Evolutionary conservation across 805 yeast genomes (phyloP), one percentile per base, ranked within the genome.

Genomic region (Myxozyma udenii): DNA sequence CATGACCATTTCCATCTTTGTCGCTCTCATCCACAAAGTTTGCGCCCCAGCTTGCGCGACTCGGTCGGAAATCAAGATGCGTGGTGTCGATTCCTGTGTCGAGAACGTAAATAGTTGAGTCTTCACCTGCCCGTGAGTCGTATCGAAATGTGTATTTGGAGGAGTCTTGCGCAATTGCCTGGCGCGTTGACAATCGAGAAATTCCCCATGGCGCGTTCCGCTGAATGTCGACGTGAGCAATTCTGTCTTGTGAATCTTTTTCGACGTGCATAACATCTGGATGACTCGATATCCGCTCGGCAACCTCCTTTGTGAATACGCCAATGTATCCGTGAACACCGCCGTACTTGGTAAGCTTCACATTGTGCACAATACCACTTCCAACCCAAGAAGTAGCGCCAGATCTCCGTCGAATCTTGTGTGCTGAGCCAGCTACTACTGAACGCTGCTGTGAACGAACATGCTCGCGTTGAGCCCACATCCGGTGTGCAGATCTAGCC

Each of bases 1-100:
- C 96, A 71, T 89, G 96, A 48, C 96, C 96, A 64, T 87, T 85
- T 47, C 88, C 93, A 68, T 90, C 96, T 40, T 75, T 64, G 61
- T 83, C 88, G 48, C 76, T 77, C 62, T 81, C 87, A 46, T 69
- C 62, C 61, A 95, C 95, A 60, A 87, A 75, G 51, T 95, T 87
- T 45, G 82, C 77, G 61, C 95, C 95, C 95, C 95, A 87, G 36
- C 67, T 67, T 41, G 95, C 95, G 72, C 96, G 81, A 42, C 90
- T 90, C 9, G 73, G 84, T 4, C 45, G 50, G 64, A 89, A 89
- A 64, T 88, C 93, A 32, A 74, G 76, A 68, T 89, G 96, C 18
- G 77, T 71, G 47, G 81, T 75, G 61, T 83, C 81, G 65, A 89
- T 77, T 71, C 97, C 97, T 18, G 96, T 88, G 70, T 89, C 97